Percentiles rank a stretch among this genome's conserved stretches.
phyloP scores from a whole-genome alignment of 257 asterid species.

The Nicotiana attenuata region DNA sequence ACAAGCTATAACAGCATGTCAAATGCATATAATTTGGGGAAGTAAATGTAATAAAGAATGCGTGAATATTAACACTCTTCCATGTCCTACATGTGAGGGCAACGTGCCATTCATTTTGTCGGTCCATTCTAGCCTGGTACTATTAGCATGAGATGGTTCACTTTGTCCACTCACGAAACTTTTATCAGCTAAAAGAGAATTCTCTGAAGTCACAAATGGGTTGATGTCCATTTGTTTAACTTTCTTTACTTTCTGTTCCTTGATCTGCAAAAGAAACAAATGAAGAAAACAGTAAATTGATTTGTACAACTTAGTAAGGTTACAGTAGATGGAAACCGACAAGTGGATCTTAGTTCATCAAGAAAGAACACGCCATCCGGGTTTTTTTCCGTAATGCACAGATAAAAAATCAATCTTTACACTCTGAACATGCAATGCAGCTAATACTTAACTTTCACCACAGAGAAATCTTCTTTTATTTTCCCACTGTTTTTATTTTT shows the following conservation, averaged over 20 bases:
- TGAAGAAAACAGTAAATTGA: conserved; percentile 22
- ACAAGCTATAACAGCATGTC: not conserved
- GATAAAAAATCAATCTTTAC: not conserved
- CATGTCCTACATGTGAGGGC: conserved; percentile 27
- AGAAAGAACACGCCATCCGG: not conserved
- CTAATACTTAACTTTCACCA: not conserved
- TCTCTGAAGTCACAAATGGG: conserved; percentile 53
- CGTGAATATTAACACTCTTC: conserved; percentile 35
- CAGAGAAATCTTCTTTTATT: not conserved
- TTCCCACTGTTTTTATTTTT: not conserved
- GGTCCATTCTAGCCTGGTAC: conserved; percentile 46
- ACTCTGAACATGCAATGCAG: not conserved
- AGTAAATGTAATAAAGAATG: not conserved
- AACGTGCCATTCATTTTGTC: conserved; percentile 26
- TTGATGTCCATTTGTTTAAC: conserved; percentile 43
- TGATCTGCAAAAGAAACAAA: conserved; percentile 49
- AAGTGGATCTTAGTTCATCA: not conserved
- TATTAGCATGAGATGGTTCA: conserved; percentile 30
- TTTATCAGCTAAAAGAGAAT: conserved; percentile 63
- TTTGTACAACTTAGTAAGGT: not conserved
- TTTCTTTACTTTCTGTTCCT: conserved; percentile 53
- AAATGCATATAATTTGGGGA: not conserved
- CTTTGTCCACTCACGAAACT: conserved; percentile 41
- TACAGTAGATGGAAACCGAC: not conserved
- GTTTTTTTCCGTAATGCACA: not conserved